phyloP scores from a whole-genome alignment of 768 basidiomycete species.

The Termitomyces sp. region DNA sequence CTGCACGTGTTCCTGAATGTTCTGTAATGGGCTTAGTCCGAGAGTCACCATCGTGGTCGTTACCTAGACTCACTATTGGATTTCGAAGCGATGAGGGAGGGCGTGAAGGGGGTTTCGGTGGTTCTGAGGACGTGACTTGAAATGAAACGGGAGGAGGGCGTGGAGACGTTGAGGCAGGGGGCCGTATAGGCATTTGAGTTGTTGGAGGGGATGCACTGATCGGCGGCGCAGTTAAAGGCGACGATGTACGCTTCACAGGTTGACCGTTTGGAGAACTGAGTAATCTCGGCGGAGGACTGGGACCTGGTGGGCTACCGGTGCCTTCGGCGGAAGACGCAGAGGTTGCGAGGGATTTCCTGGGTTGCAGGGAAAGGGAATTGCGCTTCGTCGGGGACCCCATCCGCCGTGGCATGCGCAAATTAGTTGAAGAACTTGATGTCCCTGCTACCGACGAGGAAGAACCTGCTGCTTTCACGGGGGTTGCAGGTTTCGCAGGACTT shows the following conservation, averaged over 20 bases:
- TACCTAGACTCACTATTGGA: constrained; percentile 7
- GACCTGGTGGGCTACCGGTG: constrained; percentile 24
- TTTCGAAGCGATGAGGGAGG: constrained; percentile 24
- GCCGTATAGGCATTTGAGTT: constrained; percentile 13
- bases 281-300: constrained; percentile 26
- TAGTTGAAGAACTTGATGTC: constrained; percentile 16
- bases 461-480: constrained; percentile 15
- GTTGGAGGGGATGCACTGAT: constrained; percentile 23
- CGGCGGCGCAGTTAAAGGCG: constrained; percentile 34
- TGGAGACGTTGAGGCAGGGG: constrained; percentile 15
- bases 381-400: constrained; percentile 60
- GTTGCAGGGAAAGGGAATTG: constrained; percentile 41
- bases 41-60: not conserved
- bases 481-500: constrained; percentile 53
- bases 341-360: constrained; percentile 44
- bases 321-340: constrained; percentile 41
- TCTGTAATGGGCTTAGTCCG: not conserved
- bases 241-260: constrained; percentile 31
- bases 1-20: constrained; percentile 17
- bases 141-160: constrained; percentile 19
- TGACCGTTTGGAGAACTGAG: constrained; percentile 19
- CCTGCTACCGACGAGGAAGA: constrained; percentile 22
- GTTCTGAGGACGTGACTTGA: constrained; percentile 19
- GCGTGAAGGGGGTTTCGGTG: constrained; percentile 21
- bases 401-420: constrained; percentile 20